Base-by-base conservation (phyloP, 1,284 basidiomycete genomes). In the Papiliotrema nemorosa region DNA sequence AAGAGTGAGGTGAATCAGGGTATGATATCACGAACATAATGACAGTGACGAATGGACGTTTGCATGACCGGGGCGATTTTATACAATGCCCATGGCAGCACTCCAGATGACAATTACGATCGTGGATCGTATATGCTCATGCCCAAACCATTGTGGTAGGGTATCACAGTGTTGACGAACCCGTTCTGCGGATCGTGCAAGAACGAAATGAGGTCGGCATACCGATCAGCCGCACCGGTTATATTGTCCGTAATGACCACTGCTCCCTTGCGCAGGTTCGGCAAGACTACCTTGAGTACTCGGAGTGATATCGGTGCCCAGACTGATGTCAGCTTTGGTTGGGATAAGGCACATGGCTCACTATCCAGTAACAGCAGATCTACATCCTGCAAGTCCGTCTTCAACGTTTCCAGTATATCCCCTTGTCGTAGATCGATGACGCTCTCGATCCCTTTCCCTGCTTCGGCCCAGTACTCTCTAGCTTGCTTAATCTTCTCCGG, bases 281-380 rank as follows among this genome's bases (percentile, higher is more conserved):
- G 54, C 43, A 63, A 49, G 24, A 58, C 44, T 14, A 60, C 35
- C 41, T 57, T 46, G 20, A 64, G 55, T 1, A 60, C 54, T 2
- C 60, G 62, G 16, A 64, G 50, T 9, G 64, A 57, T 46, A 63
- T 50, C 1, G 59, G 60, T 2, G 61, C 52, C 64, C 64, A 67
- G 34, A 67, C 64, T 64, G 47, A 25, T 7, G 18, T 34, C 36
- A 45, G 36, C 39, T 12, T 22, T 6, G 35, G 45, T 24, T 34
- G 5, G 21, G 20, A 43, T 2, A 9, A n/a, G 31, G 26, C 37
- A 22, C 21, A 22, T 25, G 20, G 56, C 63, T 53, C 44, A 69
- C 66, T 67, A 18, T 67, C 66, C 4, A 64, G 57, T 3, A 67
- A 44, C 10, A 65, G 34, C 16, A 65, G 39, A 49, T 67, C 65